phyloP scores from a whole-genome alignment of 257 asterid species.

The Plectranthus barbatus region DNA sequence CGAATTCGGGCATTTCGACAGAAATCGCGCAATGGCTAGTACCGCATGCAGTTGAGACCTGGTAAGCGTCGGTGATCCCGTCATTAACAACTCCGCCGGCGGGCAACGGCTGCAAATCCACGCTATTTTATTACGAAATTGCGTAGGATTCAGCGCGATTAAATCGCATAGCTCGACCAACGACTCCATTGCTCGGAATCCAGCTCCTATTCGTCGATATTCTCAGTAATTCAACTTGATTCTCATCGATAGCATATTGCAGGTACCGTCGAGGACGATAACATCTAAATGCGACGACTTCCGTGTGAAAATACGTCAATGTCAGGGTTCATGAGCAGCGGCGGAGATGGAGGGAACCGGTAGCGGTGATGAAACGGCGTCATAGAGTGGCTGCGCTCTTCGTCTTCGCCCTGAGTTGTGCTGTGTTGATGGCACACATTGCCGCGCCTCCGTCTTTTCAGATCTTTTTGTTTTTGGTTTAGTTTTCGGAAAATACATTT shows the following conservation, averaged over 20 bases:
- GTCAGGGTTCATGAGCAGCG: conserved; percentile 26
- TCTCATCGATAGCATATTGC: conserved; percentile 25
- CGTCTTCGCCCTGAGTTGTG: conserved; percentile 24
- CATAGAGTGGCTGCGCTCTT: conserved; percentile 23
- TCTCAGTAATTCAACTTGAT: conserved; percentile 17
- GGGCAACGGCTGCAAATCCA: conserved; percentile 97
- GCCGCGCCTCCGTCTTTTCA: conserved; percentile 42
- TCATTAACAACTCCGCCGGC: conserved; percentile 51
- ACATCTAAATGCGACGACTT: conserved; percentile 5
- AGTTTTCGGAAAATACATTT: background rate
- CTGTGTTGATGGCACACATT: conserved; percentile 29
- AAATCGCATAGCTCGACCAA: conserved; percentile 83
- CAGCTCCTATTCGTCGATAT: conserved; percentile 17
- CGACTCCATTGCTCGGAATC: conserved; percentile 54
- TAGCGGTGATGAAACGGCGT: conserved; percentile 19
- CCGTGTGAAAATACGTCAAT: background rate
- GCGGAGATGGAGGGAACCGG: conserved; percentile 2
- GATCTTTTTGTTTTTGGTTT: conserved; percentile 27
- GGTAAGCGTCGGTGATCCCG: conserved; percentile 74
- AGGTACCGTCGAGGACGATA: background rate
- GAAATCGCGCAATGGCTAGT: conserved; percentile 70
- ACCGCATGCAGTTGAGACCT: conserved; percentile 83
- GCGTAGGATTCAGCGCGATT: conserved; percentile 56
- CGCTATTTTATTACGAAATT: conserved; percentile 53
- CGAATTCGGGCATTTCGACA: conserved; percentile 57